Evolutionary conservation across 345 rosid genomes (phyloP), one percentile per base, ranked within the genome.

Genomic region (Dipteronia sinensis): DNA sequence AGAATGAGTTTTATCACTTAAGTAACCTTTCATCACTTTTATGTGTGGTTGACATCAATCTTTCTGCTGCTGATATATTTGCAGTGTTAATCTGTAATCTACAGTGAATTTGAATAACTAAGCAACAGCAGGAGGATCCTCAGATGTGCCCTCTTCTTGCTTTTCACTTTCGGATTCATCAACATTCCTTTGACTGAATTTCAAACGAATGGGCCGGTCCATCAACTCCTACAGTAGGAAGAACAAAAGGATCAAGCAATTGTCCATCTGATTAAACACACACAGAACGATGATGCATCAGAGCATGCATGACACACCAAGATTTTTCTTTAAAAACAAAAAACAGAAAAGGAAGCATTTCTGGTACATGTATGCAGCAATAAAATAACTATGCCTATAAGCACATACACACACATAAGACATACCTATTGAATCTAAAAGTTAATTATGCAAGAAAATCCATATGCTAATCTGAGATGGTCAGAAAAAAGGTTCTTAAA

Each of bases 191-290:
- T 90, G 83, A 40, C 92, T 91, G 79, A 92, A 80, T 82, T 93
- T 95, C 56, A 95, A 86, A 69, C 79, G 84, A 78, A 95, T 12
- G 53, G 97, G 90, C 17, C 98, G 90, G 20, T 90, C 98, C 98
- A 93, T 90, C 78, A 95, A 81, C 80, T 93, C 95, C 97, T 93
- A 80, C 75, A 82, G 38, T 47, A 80, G 11, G 67, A 73, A 69
- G 22, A 81, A 70, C 20, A n/a, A 79, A 65, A 79, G 5, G 42
- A 53, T 65, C 22, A 66, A 64, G 17, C 47, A 65, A 47, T 25
- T 47, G n/a, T 49, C 29, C 64, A 75, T 65, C 34, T 75, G 51
- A 65, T 27, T 7, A 17, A 15, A n/a, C 16, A 65, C n/a, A 34
- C 19, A 65, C 16, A 64, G 11, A 17, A 64, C 7, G 9, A 61